Evolutionary conservation across 257 asterid species (phyloP).

Genomic region (Vinca minor): DNA sequence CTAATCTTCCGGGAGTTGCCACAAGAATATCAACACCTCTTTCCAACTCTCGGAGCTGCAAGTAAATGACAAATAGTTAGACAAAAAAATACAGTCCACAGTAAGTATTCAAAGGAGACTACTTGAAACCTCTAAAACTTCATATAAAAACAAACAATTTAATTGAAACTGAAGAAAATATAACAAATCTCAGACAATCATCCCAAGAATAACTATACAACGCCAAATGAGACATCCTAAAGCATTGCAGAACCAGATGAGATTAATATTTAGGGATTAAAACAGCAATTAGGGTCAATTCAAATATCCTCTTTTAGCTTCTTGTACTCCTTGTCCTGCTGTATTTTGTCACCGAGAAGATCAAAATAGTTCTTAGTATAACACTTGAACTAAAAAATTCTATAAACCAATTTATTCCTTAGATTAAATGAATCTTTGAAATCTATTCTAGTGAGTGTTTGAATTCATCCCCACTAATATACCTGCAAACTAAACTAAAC

Average conservation of each 20-base stretch:
- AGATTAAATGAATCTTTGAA: too few species aligned
- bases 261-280: background rate
- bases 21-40: conserved; percentile 93
- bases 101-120: background rate
- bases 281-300: background rate
- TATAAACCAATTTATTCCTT: too few species aligned
- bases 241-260: background rate
- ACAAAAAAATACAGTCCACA: conserved; percentile 5
- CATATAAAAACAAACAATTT: background rate
- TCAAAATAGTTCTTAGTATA: too few species aligned
- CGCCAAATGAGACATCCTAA: background rate
- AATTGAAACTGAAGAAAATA: background rate
- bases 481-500: too few species aligned
- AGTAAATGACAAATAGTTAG: conserved; percentile 8
- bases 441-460: too few species aligned
- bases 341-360: too few species aligned
- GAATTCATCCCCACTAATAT: too few species aligned
- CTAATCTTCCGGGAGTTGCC: conserved; percentile 92
- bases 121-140: background rate
- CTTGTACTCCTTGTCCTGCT: too few species aligned
- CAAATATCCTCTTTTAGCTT: too few species aligned
- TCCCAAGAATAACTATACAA: background rate
- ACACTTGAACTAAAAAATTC: too few species aligned
- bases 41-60: conserved; percentile 82
- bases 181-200: background rate